Evolutionary conservation across 352 stramenopile species (phyloP), one percentile per base, ranked within the genome.

Genomic region (Phytophthora europaea): DNA sequence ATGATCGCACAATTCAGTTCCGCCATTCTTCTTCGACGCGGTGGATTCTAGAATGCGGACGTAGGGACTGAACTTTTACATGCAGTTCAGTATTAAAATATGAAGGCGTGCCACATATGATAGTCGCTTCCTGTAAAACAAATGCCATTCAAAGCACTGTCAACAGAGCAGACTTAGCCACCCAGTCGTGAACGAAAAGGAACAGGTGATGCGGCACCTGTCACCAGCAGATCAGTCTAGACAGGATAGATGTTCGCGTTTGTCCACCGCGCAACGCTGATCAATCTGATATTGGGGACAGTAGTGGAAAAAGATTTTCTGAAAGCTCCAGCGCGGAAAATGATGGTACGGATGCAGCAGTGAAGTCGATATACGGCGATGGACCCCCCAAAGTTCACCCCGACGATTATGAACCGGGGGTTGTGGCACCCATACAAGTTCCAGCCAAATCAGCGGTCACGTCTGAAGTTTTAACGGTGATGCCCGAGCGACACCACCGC

Each of bases 161-260:
- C n/a, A n/a, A n/a, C n/a, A n/a, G n/a, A n/a, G n/a, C n/a, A n/a
- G n/a, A n/a, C n/a, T n/a, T n/a, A n/a, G n/a, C n/a, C n/a, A n/a
- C n/a, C n/a, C n/a, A n/a, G n/a, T 84, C 36, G 65, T 83, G 10
- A 87, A 79, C 40, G 84, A 91, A 55, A 83, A 91, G 33, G 76
- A 89, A 54, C 77, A 90, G 52, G 65, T 72, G 4, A n/a, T 91
- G 85, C 20, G 83, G 82, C 18, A 86, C 79, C 31, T 93, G 85
- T 40, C 71, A 82, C 26, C 80, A 89, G 52, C 81, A 88, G 47
- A 91, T 91, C 36, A 79, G 62, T 18, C 75, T 93, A 16, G 84
- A 90, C 10, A 75, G 72, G 38, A 91, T 93, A 22, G 79, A 83
- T 40, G 63, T 73, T n/a, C 85, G 91, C 51, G 74, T 90, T 15